Base-by-base conservation (phyloP, 2,329 filamentous ascomycete genomes). In the Fusarium phyllophilum region DNA sequence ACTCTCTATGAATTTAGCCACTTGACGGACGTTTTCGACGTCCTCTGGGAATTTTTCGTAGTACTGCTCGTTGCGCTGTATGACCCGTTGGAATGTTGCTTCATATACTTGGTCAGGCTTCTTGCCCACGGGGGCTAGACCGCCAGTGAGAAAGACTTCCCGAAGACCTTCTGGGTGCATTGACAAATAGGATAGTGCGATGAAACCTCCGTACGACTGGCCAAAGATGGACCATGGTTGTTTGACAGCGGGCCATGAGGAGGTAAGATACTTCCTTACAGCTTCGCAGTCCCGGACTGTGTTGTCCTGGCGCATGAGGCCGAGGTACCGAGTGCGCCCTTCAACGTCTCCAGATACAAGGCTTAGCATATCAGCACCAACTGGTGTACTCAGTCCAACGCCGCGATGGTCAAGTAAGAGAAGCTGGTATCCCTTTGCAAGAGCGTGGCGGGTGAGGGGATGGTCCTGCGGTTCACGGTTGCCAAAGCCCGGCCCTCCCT, bases 181-280 rank as follows among this genome's bases (percentile, higher is more conserved):
- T 6, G 93, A 96, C 22, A 98, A 88, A 81, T 98, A 98, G 13
- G 93, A 96, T 39, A 94, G 86, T 54, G 87, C 88, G 79, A 95
- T 94, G 82, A 97, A 98, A 2, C 96, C 96, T 44, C 96, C 96
- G 81, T 97, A 98, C 22, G 92, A 95, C 83, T 98, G 96, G 14
- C 96, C 96, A 71, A 97, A 92, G 36, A 96, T 88, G 66, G 91
- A 93, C 96, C 95, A 98, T 80, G 92, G 91, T 80, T 91, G 89
- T 79, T 93, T 91, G 54, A 92, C 89, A 29, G 88, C 85, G 0
- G 93, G 90, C 77, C 91, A 93, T 58, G 91, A 89, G 10, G 86
- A 84, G 1, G 93, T 96, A 61, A 98, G 85, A 44, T 88, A 92
- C 77, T 91, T 89, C 10, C 96, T 90, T 38, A 98, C 90, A 9